Evolutionary conservation across 495 filamentous ascomycete genomes (phyloP), one percentile per base, ranked within the genome.

Genomic region (Aspergillus sclerotiicarbonarius): DNA sequence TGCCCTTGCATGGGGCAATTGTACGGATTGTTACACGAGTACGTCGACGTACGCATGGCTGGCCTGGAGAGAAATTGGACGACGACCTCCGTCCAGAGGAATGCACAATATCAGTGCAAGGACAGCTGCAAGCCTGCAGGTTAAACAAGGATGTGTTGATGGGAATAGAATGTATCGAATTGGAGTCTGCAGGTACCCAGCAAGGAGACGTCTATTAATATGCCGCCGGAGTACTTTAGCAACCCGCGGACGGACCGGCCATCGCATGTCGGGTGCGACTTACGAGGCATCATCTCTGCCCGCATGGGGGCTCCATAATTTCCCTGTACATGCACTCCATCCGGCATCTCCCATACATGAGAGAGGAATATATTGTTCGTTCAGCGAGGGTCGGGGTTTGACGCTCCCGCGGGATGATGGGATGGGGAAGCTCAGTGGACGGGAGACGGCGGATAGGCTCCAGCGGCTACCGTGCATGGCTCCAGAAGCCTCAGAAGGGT

Each of bases 171-270:
- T 41, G 37, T n/a, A 41, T 41, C 37, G 12, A 41, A 41, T 41
- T 29, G 41, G 41, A 20, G 33, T 48, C 56, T 65, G 60, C 60
- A 65, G 57, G 63, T 49, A 62, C 63, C 45, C 54, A 35, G 57
- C 57, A 65, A 65, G 63, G 63, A 51, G 25, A 30, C 18, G 1
- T 35, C 47, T 58, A 58, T 58, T 32, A 58, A 41, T 51, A 58
- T 35, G 31, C n/a, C 37, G 37, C 37, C n/a, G 37, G 12, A 41
- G 37, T 41, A n/a, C 10, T 41, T 41, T 35, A 41, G 37, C 37
- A 41, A 41, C 37, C 37, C 37, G 37, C 13, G 37, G 37, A n/a
- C 37, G 37, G 37, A n/a, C n/a, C 37, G 37, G n/a, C 5, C 37
- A 12, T 41, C 37, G 37, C 37, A 41, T 41, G 12, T n/a, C 37